Conservation (phyloP, 176 grass and related monocot species). For the Calamus simplicifolius region DNA sequence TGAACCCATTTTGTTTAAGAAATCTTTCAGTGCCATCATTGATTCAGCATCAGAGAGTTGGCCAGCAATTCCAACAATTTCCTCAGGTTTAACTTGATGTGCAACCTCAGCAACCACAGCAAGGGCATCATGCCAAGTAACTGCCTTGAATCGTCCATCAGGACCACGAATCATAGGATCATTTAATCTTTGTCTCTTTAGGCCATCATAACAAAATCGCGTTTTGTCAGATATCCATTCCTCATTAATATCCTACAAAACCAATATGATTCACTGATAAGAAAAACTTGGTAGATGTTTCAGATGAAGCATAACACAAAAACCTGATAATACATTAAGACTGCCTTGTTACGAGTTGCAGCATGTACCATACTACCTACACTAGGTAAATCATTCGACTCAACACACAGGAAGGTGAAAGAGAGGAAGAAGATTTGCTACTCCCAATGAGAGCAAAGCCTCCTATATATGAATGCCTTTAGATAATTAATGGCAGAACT, state of each 20-base stretch:
- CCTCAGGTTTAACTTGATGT: constrained; percentile 72
- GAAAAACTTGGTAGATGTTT: too few species aligned
- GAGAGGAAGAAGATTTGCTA: too few species aligned
- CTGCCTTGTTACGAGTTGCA: too few species aligned
- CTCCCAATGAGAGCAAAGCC: too few species aligned
- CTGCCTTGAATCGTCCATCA: constrained; percentile 84
- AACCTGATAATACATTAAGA: too few species aligned
- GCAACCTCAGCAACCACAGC: constrained; percentile 79
- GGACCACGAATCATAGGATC: constrained; percentile 96
- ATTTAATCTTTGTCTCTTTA: constrained; percentile 96
- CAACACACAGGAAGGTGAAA: too few species aligned
- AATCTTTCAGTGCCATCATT: constrained; percentile 98
- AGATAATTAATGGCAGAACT: too few species aligned
- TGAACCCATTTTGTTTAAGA: constrained; percentile 88
- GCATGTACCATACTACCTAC: too few species aligned
- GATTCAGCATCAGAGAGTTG: constrained; percentile 95
- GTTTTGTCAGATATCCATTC: constrained; percentile 99
- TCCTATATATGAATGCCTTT: too few species aligned
- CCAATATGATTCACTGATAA: neutral
- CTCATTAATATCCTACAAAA: constrained; percentile 92
- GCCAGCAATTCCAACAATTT: constrained; percentile 93
- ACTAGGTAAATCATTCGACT: too few species aligned
- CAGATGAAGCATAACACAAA: too few species aligned
- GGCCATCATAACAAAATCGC: constrained; percentile 88
- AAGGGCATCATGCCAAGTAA: constrained; percentile 87